Evolutionary conservation across 345 rosid genomes (phyloP), one percentile per base, ranked within the genome.

Genomic region (Citropsis articulata): DNA sequence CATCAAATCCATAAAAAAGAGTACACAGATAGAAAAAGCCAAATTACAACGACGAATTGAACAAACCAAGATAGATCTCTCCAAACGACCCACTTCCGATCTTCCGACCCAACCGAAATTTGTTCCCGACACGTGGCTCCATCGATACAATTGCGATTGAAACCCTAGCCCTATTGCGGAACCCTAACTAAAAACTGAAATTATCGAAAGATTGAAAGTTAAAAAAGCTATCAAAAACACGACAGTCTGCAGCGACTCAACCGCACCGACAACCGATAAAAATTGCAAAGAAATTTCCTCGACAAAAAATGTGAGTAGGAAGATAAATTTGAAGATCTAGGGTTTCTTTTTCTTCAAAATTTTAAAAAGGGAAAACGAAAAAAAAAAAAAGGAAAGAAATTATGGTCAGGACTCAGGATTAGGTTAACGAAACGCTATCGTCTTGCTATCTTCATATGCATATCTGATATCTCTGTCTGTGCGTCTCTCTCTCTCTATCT

Each of bases 31-130:
- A 50, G 16, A 77, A 80, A 40, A 12, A 10, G 21, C 66, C 4
- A 9, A 61, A 82, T 40, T 21, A 59, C 19, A 77, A 55, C 5
- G 16, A 76, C 40, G 24, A 25, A 80, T 67, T 71, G 19, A 22
- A 83, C 93, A 42, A 80, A 94, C 99, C 99, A 28, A 91, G 97
- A 87, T 91, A 90, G 91, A 95, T 93, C 93, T 95, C 98, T 35
- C 99, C 99, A 78, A 95, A 95, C 0, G 99, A 95, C 48, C 99
- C 99, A 80, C 98, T 91, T 30, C 99, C 99, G 86, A 95, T 95
- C 91, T 93, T 95, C 65, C 97, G 87, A 53, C 98, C 98, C 4
- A 95, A 91, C 7, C 95, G 92, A 79, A 88, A 95, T 87, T 90
- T 95, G 82, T 92, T 95, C 60, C 95, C 99, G 25, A 95, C 94